Percentiles rank a stretch among this genome's conserved stretches.
These are phyloP conservation scores for Huntiella savannae DNA, from an alignment of 2,329 filamentous ascomycete species.

Conservation along the genomic window DNA sequence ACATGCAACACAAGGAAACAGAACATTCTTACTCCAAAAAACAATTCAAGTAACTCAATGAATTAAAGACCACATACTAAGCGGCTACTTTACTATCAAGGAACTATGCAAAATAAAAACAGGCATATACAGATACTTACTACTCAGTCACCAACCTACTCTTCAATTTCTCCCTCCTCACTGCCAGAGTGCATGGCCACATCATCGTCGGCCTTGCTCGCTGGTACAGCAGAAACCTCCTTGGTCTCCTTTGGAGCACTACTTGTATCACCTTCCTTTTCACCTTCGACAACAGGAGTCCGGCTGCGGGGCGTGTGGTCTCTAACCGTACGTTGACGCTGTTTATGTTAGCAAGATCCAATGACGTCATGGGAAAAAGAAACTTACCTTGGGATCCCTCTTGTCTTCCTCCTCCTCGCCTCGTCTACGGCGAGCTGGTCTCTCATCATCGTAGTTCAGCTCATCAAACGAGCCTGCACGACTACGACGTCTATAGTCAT, in stretches of 20 bases:
- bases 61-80: too few species aligned
- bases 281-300: slow-evolving; percentile 25
- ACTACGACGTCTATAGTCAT: slow-evolving; percentile 66
- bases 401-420: slow-evolving; percentile 60
- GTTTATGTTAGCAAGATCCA: slow-evolving; percentile 8
- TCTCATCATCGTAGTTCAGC: slow-evolving; percentile 72
- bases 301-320: slow-evolving; percentile 31
- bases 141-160: slow-evolving; percentile 19
- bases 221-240: background rate
- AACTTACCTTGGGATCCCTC: slow-evolving; percentile 44
- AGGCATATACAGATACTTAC: too few species aligned
- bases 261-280: background rate
- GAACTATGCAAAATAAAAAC: too few species aligned
- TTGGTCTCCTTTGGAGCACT: background rate
- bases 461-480: slow-evolving; percentile 67
- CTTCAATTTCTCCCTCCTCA: slow-evolving; percentile 96
- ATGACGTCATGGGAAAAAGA: slow-evolving; percentile 13
- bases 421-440: slow-evolving; percentile 48
- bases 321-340: slow-evolving; percentile 26
- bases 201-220: slow-evolving; percentile 11
- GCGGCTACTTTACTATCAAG: too few species aligned
- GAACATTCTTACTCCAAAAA: too few species aligned
- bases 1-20: too few species aligned
- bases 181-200: slow-evolving; percentile 54
- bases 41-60: too few species aligned